Evolutionary conservation across 2,329 filamentous ascomycete genomes (phyloP), one percentile per base, ranked within the genome.

Genomic region (Stachybotrys echinatus): DNA sequence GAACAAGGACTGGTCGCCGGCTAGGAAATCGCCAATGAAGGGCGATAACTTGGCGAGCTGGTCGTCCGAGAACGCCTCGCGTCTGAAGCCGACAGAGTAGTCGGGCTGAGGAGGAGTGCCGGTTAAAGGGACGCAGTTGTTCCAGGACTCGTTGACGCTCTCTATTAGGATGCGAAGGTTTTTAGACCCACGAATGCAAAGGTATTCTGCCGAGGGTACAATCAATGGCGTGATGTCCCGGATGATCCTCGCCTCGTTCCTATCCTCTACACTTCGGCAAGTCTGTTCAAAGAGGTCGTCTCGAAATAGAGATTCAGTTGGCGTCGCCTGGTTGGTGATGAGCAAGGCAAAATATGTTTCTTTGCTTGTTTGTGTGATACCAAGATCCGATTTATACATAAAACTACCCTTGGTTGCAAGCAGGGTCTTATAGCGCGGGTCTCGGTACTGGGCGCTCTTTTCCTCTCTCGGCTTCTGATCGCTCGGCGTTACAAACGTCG

Each of bases 371-470:
- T 61, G 45, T 19, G 59, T 61, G 31, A 71, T 59, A 12, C 56
- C 68, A 6, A 62, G 50, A 3, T 61, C 48, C 2, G 61, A 69
- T 47, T 67, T 59, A 17, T 45, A 48, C 65, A 76, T 72, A 50
- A 65, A 73, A 55, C 63, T 70, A 23, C 70, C 68, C 50, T 71
- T 71, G 18, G 62, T 67, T 27, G 54, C 57, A n/a, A 75, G 72
- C 1, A 70, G 43, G 14, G 49, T 60, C 53, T 57, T 47, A 53
- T 74, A 76, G 19, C 61, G 62, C 44, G 58, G 49, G 55, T 69
- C 57, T 52, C 55, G 44, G 49, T 74, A 73, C n/a, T 52, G 61
- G 2, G 64, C 56, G 55, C 61, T 71, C 59, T 71, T 73, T 56
- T 60, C 63, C 48, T 69, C 68, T 43, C 65, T 63, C 50, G 60